Conservation (phyloP, 108 stramenopile genomes). For the Nitzschia putrida region DNA sequence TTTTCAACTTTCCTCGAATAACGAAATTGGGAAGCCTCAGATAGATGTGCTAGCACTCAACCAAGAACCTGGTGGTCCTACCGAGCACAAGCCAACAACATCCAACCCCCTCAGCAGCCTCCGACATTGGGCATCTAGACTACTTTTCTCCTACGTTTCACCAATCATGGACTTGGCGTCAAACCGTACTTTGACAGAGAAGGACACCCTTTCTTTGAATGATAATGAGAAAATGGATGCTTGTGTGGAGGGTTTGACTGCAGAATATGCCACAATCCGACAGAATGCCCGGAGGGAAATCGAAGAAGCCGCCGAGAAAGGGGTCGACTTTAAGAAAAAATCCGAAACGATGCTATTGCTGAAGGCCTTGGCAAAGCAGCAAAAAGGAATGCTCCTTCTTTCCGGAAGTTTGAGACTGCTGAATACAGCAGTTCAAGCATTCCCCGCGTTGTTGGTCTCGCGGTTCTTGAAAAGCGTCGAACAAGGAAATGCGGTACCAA, state of each 20-base stretch:
- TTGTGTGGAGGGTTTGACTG: slow-evolving; percentile 31
- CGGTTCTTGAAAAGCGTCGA: slow-evolving; percentile 69
- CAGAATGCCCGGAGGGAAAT: slow-evolving; percentile 25
- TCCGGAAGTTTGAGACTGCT: slow-evolving; percentile 64
- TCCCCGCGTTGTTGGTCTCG: slow-evolving; percentile 70
- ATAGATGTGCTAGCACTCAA: too few species aligned
- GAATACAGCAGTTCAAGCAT: slow-evolving; percentile 73
- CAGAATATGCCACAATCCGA: slow-evolving; percentile 20
- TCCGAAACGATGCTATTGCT: slow-evolving; percentile 55
- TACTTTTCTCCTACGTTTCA: slow-evolving; percentile 58
- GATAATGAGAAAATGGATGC: slow-evolving; percentile 22
- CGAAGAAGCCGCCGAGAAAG: slow-evolving; percentile 15
- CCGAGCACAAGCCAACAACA: too few species aligned
- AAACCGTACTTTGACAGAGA: slow-evolving; percentile 52
- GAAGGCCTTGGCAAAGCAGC: slow-evolving; percentile 54
- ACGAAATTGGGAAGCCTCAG: too few species aligned
- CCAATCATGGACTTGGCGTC: slow-evolving; percentile 51
- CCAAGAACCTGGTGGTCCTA: too few species aligned
- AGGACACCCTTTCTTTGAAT: slow-evolving; percentile 61
- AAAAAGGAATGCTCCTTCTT: slow-evolving; percentile 43
- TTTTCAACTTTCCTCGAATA: too few species aligned
- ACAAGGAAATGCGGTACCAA: slow-evolving; percentile 44
- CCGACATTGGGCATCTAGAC: slow-evolving; percentile 30
- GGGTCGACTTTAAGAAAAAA: slow-evolving; percentile 11
- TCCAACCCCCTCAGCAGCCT: too few species aligned